These are phyloP conservation scores for Ochetophila trinervis DNA, from an alignment of 306 rosid genomes.

Conservation along the genomic window DNA sequence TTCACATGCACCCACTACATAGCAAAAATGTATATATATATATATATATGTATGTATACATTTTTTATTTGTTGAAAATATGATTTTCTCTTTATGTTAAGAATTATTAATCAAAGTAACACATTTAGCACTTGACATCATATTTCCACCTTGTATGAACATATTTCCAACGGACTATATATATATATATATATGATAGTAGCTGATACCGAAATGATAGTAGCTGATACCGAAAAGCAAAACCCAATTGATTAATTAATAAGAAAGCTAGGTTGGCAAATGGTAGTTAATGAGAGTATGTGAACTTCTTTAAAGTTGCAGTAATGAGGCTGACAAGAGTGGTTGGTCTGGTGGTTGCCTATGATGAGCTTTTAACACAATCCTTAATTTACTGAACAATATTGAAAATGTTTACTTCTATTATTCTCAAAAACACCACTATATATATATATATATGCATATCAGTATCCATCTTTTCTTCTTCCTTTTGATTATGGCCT, in stretches of 20 bases:
- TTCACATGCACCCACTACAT: too few species aligned
- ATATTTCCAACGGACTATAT: too few species aligned
- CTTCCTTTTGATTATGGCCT: constrained; percentile 20
- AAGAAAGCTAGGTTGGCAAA: constrained; percentile 17
- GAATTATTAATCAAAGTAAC: too few species aligned
- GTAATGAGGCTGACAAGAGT: constrained; percentile 46
- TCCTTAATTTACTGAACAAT: not conserved
- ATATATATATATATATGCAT: not conserved
- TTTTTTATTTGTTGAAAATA: too few species aligned
- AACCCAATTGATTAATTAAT: not conserved
- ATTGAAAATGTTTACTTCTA: not conserved
- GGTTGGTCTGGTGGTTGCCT: constrained; percentile 50
- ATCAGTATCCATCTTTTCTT: not conserved
- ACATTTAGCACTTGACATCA: too few species aligned
- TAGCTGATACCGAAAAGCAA: not conserved
- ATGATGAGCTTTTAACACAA: not conserved
- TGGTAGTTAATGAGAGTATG: constrained; percentile 25
- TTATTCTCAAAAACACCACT: not conserved
- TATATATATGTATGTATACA: too few species aligned
- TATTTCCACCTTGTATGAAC: too few species aligned
- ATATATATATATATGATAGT: too few species aligned
- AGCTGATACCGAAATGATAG: too few species aligned
- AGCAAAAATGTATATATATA: too few species aligned
- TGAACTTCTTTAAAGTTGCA: constrained; percentile 35
- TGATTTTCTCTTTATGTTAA: too few species aligned